Evolutionary conservation across 176 grass and related monocot species (phyloP).

Genomic region (Paspalum notatum): DNA sequence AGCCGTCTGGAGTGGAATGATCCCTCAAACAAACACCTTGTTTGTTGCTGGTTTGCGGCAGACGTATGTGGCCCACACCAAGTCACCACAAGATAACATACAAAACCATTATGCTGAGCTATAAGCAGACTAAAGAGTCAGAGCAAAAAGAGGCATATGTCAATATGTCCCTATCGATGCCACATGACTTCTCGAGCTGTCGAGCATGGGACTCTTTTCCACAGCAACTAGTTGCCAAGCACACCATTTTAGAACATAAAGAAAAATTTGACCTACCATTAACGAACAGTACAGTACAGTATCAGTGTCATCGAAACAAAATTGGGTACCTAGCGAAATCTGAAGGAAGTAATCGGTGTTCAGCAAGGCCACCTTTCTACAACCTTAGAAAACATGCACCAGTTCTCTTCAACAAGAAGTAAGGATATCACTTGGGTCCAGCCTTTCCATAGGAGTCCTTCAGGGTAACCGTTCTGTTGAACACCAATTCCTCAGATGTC

Average conservation of each 20-base stretch:
- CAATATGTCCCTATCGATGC: too few species aligned
- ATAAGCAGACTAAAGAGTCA: background rate
- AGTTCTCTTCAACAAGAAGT: background rate
- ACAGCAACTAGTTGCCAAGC: background rate
- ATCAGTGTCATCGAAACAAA: background rate
- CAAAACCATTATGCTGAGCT: background rate
- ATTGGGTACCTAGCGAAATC: constrained; percentile 2
- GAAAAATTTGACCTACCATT: background rate
- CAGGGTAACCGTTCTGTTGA: constrained; percentile 40
- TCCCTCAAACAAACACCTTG: too few species aligned
- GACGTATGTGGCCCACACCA: background rate
- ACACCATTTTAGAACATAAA: too few species aligned
- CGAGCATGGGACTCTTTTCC: background rate
- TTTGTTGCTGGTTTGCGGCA: background rate
- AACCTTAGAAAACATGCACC: background rate
- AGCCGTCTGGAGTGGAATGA: too few species aligned
- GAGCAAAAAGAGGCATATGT: too few species aligned
- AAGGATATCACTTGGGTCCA: constrained; percentile 30
- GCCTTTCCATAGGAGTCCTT: constrained; percentile 36
- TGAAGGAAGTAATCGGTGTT: background rate
- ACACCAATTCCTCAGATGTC: background rate
- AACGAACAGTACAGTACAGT: background rate
- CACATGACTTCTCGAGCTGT: background rate
- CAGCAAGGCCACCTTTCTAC: background rate
- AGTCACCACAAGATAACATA: background rate